phyloP scores from a whole-genome alignment of 345 rosid species.

The Capsella bursapastoris region DNA sequence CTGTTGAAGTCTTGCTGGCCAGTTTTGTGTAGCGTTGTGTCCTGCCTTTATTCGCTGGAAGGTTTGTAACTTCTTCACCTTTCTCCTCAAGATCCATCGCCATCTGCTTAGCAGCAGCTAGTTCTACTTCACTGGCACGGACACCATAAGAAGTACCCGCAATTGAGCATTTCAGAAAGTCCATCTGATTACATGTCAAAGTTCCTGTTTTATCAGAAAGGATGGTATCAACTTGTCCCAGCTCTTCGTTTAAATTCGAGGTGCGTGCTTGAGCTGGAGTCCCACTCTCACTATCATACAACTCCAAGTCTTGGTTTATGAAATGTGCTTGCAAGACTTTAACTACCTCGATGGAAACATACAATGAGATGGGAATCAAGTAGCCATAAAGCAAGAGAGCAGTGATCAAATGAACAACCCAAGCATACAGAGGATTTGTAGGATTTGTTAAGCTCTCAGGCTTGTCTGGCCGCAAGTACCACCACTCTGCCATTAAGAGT shows the following conservation, averaged over 20 bases:
- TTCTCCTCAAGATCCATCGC: conserved; percentile 54
- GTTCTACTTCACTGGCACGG: conserved; percentile 60
- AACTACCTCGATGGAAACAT: conserved; percentile 77
- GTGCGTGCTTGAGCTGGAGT: conserved; percentile 69
- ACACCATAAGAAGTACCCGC: conserved; percentile 75
- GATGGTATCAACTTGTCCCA: conserved; percentile 79
- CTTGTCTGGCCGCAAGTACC: conserved; percentile 58
- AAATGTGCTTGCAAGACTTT: conserved; percentile 73
- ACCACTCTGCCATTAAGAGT: conserved; percentile 57
- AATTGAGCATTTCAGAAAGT: conserved; percentile 78
- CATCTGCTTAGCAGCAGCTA: conserved; percentile 65
- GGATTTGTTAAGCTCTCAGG: conserved; percentile 54
- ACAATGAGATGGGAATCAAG: conserved; percentile 81
- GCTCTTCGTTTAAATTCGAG: conserved; percentile 78
- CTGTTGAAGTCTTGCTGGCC: conserved; percentile 46
- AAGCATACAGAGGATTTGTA: conserved; percentile 48
- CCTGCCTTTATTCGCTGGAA: conserved; percentile 23
- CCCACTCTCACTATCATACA: conserved; percentile 69
- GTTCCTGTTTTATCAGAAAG: conserved; percentile 88
- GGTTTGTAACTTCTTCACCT: conserved; percentile 30
- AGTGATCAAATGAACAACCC: conserved; percentile 55
- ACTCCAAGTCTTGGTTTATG: conserved; percentile 61
- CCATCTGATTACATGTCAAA: conserved; percentile 86
- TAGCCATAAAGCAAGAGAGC: conserved; percentile 74
- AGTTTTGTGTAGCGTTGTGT: conserved; percentile 36